Base-by-base conservation (phyloP, 1,139 yeast species). In the Taphrina wiesneri region DNA sequence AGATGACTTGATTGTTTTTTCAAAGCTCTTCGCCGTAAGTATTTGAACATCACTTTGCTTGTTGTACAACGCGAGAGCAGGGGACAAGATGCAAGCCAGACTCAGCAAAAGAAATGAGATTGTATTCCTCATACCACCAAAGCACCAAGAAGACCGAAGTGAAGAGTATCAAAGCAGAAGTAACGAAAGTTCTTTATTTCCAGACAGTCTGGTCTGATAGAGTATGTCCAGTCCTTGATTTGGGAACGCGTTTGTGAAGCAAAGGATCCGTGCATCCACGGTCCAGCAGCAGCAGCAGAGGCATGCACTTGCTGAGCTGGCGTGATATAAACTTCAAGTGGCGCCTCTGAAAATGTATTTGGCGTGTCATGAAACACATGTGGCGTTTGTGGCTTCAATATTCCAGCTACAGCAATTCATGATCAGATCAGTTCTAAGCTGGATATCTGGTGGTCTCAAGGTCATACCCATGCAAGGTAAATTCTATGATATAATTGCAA, bases 11-110 rank as follows among this genome's bases (percentile, higher is more conserved):
- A 89, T 82, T 70, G 90, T 79, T 32, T 83, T 83, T 54, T 87
- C 86, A 78, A 90, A 93, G 76, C 86, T 90, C 79, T 85, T 85
- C 73, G 90, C 96, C 70, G 25, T 28, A 17, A 60, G 57, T 9
- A 39, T 21, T 15, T 54, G 46, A 11, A 54, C 59, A 54, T 36
- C 49, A 7, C 59, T 34, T 26, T 54, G 36, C 49, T 36, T 39
- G 21, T 47, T 30, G 34, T 54, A 54, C 19, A 54, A 17, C 15
- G 54, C 54, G 6, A 23, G 9, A 19, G 36, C 26, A 7, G 23
- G 4, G 11, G 13, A 15, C 15, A 49, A 15, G 17, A 5, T 26
- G 4, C 7, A 28, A 6, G 39, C n/a, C 21, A 49, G 9, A 19
- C 23, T 49, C 4, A 49, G 3, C 3, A 30, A 17, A 5, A 49